Evolutionary conservation across 768 basidiomycete genomes (phyloP).

Genomic region (Suillus fuscotomentosus): DNA sequence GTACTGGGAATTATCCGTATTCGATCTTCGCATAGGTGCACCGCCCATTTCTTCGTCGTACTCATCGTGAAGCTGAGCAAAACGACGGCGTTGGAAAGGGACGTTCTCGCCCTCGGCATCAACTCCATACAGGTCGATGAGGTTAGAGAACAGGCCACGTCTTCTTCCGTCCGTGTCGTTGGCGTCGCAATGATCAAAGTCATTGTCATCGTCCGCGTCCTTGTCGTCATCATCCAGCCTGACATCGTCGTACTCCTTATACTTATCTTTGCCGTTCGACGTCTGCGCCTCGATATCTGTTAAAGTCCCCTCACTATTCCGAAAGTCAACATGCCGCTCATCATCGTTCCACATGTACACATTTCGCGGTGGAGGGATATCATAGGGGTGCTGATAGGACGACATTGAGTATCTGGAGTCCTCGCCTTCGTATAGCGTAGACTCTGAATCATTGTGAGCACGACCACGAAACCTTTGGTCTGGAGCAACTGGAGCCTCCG

Average conservation of each 20-base stretch:
- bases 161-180: constrained; percentile 23
- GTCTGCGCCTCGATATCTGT: constrained; percentile 23
- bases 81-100: constrained; percentile 5
- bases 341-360: constrained; percentile 32
- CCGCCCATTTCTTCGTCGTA: constrained; percentile 8
- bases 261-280: not conserved
- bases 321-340: constrained; percentile 38
- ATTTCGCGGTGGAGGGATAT: constrained; percentile 52
- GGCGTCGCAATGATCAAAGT: constrained; percentile 11
- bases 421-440: constrained; percentile 8
- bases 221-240: constrained; percentile 9
- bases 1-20: constrained; percentile 46
- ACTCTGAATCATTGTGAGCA: not conserved
- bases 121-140: constrained; percentile 31
- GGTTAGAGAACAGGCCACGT: constrained; percentile 27
- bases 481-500: not conserved
- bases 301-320: constrained; percentile 24
- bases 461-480: not conserved
- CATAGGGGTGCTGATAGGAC: constrained; percentile 60
- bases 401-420: constrained; percentile 47
- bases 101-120: constrained; percentile 6
- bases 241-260: constrained; percentile 20
- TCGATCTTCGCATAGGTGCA: constrained; percentile 28
- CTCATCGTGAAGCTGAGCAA: constrained; percentile 9
- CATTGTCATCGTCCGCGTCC: not conserved